Evolutionary conservation across 164 flowering plant species (phyloP).

Genomic region (Tinospora cordifolia): DNA sequence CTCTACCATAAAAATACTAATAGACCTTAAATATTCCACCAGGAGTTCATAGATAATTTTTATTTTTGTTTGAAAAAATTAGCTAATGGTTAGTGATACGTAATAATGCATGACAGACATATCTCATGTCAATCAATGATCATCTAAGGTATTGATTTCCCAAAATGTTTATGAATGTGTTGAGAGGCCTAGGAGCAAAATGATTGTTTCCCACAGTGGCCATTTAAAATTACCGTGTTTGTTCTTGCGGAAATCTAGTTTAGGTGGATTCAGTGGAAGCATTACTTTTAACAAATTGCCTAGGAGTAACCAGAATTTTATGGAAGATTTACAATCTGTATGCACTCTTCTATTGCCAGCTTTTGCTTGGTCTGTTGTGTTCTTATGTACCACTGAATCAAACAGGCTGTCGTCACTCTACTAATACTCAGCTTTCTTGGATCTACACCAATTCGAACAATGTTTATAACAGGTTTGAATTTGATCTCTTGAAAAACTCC

Average conservation of each 20-base stretch:
- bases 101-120: no score
- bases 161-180: background rate
- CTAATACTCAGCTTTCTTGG: conserved; percentile 58
- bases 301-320: background rate
- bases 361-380: background rate
- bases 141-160: background rate
- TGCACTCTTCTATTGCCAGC: background rate
- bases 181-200: background rate
- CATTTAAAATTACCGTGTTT: background rate
- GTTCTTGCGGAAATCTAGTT: background rate
- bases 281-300: background rate
- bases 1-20: no score
- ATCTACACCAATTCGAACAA: conserved; percentile 35
- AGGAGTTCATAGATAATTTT: no score
- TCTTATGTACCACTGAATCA: conserved; percentile 3
- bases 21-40: no score
- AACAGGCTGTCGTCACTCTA: conserved; percentile 52
- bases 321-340: background rate
- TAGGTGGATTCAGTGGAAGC: background rate
- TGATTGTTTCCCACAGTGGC: background rate
- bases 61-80: no score
- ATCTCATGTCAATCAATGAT: no score
- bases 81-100: no score
- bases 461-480: conserved; percentile 46
- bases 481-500: conserved; percentile 4